A percentile compares a stretch with the other conserved stretches of the same genome.
These are phyloP conservation scores for Hansfordia pulvinata DNA, from an alignment of 2,329 filamentous ascomycete genomes.

Conservation along the genomic window DNA sequence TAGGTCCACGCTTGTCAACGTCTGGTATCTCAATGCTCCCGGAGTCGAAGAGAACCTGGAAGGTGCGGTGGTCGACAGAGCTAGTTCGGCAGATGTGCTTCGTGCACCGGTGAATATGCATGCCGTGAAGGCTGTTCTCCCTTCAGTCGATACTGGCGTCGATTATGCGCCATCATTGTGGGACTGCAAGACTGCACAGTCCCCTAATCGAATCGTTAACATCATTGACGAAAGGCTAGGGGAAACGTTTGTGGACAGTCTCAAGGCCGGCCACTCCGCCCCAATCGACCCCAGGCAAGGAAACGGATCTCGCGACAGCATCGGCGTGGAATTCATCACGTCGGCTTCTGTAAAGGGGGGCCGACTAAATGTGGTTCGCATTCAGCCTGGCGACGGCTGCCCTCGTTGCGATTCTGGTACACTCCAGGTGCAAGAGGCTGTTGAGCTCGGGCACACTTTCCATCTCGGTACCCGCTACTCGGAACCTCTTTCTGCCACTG, in stretches of 20 bases:
- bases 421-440: slow-evolving; percentile 55
- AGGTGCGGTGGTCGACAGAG: too few species aligned
- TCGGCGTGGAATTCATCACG: slow-evolving; percentile 8
- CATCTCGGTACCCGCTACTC: slow-evolving; percentile 85
- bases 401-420: slow-evolving; percentile 51
- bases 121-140: slow-evolving; percentile 51
- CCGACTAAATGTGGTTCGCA: slow-evolving; percentile 55
- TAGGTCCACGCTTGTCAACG: slow-evolving; percentile 52
- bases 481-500: slow-evolving; percentile 51
- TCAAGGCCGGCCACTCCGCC: not conserved
- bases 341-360: too few species aligned
- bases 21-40: slow-evolving; percentile 41
- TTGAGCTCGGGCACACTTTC: slow-evolving; percentile 93
- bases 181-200: slow-evolving; percentile 21
- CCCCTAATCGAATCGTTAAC: slow-evolving; percentile 11
- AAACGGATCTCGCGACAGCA: slow-evolving; percentile 4
- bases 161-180: slow-evolving; percentile 43
- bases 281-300: slow-evolving; percentile 5
- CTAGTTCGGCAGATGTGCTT: too few species aligned
- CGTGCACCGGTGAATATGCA: slow-evolving; percentile 38
- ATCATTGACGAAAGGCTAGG: slow-evolving; percentile 19
- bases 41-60: slow-evolving; percentile 15
- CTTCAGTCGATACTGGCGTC: slow-evolving; percentile 59
- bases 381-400: slow-evolving; percentile 57
- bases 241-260: slow-evolving; percentile 4